A percentile compares a stretch with the other conserved stretches of the same genome.
Evolutionary conservation across 2,329 filamentous ascomycete genomes (phyloP).

Genomic region (Magnaporthiopsis poae): DNA sequence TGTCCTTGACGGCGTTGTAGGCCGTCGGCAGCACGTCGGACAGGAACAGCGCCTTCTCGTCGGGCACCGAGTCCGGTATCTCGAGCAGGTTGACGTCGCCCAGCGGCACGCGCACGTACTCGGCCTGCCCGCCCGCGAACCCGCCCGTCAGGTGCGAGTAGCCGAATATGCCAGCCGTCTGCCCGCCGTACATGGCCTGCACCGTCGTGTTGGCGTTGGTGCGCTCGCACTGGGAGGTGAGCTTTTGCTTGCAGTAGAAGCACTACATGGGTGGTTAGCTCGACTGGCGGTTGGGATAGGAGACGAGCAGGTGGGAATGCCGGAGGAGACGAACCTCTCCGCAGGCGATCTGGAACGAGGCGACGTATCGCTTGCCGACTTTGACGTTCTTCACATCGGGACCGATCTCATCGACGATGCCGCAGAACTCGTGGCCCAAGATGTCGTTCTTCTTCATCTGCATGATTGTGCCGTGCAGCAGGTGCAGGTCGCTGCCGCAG

Average conservation of each 20-base stretch:
- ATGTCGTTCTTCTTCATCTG: slow-evolving; percentile 57
- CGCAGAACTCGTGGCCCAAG: slow-evolving; percentile 54
- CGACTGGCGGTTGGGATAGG: no score
- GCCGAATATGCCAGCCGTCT: slow-evolving; percentile 64
- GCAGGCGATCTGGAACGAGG: slow-evolving; percentile 75
- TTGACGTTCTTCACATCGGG: slow-evolving; percentile 42
- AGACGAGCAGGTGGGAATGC: not conserved
- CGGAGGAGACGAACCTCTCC: slow-evolving; percentile 26
- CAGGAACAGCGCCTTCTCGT: slow-evolving; percentile 72
- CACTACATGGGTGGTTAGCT: slow-evolving; percentile 37
- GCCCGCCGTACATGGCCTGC: slow-evolving; percentile 68
- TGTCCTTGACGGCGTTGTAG: slow-evolving; percentile 76
- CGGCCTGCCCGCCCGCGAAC: slow-evolving; percentile 78
- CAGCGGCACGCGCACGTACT: slow-evolving; percentile 73
- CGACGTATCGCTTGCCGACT: slow-evolving; percentile 63
- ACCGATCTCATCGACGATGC: slow-evolving; percentile 46
- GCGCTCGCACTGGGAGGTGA: slow-evolving; percentile 69
- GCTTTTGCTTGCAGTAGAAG: slow-evolving; percentile 68
- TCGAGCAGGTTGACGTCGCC: slow-evolving; percentile 73
- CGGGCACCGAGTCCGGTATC: slow-evolving; percentile 68
- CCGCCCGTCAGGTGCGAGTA: slow-evolving; percentile 75
- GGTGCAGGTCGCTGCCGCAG: slow-evolving; percentile 49
- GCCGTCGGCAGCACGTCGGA: slow-evolving; percentile 72
- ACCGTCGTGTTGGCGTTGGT: slow-evolving; percentile 65
- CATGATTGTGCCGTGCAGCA: slow-evolving; percentile 45